Evolutionary conservation across 148 eudicot genomes (phyloP).

Genomic region (Talinum fruticosum): DNA sequence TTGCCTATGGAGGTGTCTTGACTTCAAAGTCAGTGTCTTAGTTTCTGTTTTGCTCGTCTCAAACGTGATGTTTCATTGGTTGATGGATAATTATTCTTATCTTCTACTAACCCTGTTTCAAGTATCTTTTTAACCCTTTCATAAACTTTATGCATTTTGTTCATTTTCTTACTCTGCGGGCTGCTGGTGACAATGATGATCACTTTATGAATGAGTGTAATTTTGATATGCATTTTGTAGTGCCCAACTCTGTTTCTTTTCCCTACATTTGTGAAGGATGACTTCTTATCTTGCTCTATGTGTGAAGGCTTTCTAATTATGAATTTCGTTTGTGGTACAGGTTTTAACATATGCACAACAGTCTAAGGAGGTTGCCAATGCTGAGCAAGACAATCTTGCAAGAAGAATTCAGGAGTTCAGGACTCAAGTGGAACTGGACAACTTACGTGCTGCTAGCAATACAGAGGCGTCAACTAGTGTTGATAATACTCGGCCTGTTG

Average conservation of each 20-base stretch:
- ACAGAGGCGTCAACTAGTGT: constrained; percentile 52
- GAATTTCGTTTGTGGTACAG: constrained; percentile 34
- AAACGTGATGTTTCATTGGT: not conserved
- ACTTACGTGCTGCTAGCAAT: constrained; percentile 52
- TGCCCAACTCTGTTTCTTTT: not conserved
- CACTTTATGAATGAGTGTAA: not conserved
- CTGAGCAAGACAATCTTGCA: constrained; percentile 87
- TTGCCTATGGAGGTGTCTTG: not conserved
- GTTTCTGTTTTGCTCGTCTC: not conserved
- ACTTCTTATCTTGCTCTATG: not conserved
- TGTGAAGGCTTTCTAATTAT: constrained; percentile 7
- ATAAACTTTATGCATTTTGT: not conserved
- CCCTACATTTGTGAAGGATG: not conserved
- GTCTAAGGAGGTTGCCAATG: constrained; percentile 74
- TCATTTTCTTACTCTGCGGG: not conserved
- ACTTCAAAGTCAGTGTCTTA: not conserved
- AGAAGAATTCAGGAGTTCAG: constrained; percentile 92
- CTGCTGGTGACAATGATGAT: too few species aligned
- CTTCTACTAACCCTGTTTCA: not conserved
- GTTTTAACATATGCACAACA: constrained; percentile 94
- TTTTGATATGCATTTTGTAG: not conserved
- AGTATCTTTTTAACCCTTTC: not conserved
- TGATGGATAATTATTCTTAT: not conserved
- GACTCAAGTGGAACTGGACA: constrained; percentile 73
- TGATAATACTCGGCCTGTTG: constrained; percentile 53